Evolutionary conservation across 306 rosid genomes (phyloP).

Genomic region (Castanea mollissima): DNA sequence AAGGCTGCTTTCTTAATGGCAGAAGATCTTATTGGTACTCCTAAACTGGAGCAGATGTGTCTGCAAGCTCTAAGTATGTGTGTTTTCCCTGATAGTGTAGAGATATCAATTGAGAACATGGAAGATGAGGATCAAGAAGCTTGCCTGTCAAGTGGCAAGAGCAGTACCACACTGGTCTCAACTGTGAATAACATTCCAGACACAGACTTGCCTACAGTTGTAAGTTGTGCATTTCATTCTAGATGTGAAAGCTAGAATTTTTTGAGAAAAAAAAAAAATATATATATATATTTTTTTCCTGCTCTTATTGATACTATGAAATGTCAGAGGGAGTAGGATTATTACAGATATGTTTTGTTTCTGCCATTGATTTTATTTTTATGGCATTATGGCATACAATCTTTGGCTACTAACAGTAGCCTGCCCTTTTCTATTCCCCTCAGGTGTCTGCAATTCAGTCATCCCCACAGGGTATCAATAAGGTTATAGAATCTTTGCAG

Average conservation of each 20-base stretch:
- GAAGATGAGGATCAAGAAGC: conserved; percentile 49
- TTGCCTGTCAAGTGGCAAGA: conserved; percentile 42
- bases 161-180: conserved; percentile 37
- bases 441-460: conserved; percentile 82
- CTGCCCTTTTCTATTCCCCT: not conserved
- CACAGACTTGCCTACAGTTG: conserved; percentile 57
- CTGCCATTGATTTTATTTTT: conserved; percentile 17
- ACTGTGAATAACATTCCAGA: conserved; percentile 39
- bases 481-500: conserved; percentile 68
- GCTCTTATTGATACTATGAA: not conserved
- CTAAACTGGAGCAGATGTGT: conserved; percentile 73
- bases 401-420: conserved; percentile 14
- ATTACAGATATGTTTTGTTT: not conserved
- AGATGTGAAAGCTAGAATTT: not conserved
- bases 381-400: conserved; percentile 12
- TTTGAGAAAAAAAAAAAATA: not conserved
- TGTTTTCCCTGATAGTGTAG: conserved; percentile 53
- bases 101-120: conserved; percentile 45
- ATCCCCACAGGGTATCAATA: conserved; percentile 70
- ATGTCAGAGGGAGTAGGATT: not conserved
- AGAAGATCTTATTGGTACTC: conserved; percentile 49
- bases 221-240: conserved; percentile 45
- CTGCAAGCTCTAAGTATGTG: conserved; percentile 80
- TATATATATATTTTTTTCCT: not conserved
- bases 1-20: conserved; percentile 41